Conservation (phyloP, 371 early-diverging fungal species). For the Saksenaea vasiformis region DNA sequence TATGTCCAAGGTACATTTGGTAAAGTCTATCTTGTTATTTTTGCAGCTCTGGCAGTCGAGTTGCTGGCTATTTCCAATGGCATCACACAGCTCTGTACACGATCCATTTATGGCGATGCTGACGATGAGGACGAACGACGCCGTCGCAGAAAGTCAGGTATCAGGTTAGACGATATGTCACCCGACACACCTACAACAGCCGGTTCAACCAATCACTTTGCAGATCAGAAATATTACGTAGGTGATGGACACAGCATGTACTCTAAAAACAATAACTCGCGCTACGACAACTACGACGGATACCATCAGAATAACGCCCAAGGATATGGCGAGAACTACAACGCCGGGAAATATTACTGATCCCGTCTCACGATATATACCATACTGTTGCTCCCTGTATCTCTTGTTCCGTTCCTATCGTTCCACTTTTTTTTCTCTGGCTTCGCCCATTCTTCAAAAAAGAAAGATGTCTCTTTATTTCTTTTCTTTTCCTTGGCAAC, state of each 20-base stretch:
- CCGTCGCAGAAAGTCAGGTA: conserved; percentile 49
- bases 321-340: background rate
- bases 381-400: background rate
- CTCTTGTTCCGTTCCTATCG: background rate
- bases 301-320: conserved; percentile 10
- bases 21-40: conserved; percentile 39
- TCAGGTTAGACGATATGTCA: conserved; percentile 45
- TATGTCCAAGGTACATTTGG: conserved; percentile 31
- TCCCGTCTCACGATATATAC: background rate
- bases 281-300: conserved; percentile 8
- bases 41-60: conserved; percentile 46
- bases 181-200: conserved; percentile 40
- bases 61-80: conserved; percentile 45
- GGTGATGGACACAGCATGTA: conserved; percentile 9
- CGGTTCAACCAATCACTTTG: conserved; percentile 24
- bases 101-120: conserved; percentile 20
- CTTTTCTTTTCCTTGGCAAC: background rate
- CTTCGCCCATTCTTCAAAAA: background rate
- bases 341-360: background rate
- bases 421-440: background rate
- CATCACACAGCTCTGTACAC: conserved; percentile 42
- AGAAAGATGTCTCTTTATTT: too few species aligned
- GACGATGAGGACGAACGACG: conserved; percentile 46
- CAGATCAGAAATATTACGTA: conserved; percentile 2
- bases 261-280: conserved; percentile 2